Base-by-base conservation (phyloP, 148 eudicot species). In the Pouteria glomerata region DNA sequence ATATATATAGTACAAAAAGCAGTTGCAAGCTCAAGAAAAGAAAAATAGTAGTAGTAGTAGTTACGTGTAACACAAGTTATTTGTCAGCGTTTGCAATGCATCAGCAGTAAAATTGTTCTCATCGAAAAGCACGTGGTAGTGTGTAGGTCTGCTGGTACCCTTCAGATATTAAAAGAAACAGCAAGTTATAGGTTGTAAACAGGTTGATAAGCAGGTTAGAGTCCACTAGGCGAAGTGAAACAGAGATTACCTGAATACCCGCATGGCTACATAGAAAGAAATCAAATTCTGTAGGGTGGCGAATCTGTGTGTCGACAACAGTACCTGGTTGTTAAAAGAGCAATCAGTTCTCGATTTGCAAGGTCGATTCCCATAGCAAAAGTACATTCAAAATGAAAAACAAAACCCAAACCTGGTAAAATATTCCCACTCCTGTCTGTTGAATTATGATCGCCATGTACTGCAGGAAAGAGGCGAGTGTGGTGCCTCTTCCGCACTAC, bases 401-500 rank as follows among this genome's bases (percentile, higher is more conserved):
- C 50, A 29, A 48, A 18, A 31, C 27, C 0, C 4, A 31, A 27
- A 91, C 98, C 97, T 65, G 99, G 99, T 41, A 95, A 61, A 26
- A 95, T 95, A 67, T 95, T 95, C 51, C 97, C 97, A 73, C 97
- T 91, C 84, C 59, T 84, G 66, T 91, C 96, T 0, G 90, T 84
- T 26, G 80, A 33, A 23, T 13, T 80, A 2, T 44, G 63, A 71
- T 89, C 86, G 12, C 37, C 29, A 59, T 76, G 86, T 24, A 55
- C 33, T 0, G 48, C 70, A 6, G 99, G 77, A 57, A 95, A 95
- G 10, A 95, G 90, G 1, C 97, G 91, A 4, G 99, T 95, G 48
- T 95, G 97, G 55, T 95, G 99, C 60, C 99, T 84, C 71, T 95
- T 95, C 66, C 91, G 99, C 61, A 91, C 99, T 5, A 95, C 92